These are phyloP conservation scores for Chlorella sp. DNA, from an alignment of 139 green algal species.

Conservation along the genomic window DNA sequence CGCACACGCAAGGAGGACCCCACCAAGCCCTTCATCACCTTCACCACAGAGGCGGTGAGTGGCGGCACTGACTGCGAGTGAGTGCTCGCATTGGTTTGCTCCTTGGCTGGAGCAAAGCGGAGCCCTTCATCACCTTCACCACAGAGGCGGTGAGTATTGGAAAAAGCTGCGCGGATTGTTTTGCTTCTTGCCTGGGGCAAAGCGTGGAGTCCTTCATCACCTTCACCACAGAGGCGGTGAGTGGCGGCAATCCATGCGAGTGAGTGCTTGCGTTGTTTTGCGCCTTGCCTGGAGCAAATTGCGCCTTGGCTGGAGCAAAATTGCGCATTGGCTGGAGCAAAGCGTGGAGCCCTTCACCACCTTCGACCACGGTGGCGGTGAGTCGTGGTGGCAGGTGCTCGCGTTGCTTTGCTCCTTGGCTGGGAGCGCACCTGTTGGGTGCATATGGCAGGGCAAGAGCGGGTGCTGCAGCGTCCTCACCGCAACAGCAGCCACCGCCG, in stretches of 20 bases:
- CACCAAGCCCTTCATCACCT: slow-evolving; percentile 18
- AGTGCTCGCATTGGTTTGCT: not conserved
- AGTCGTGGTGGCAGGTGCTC: not conserved
- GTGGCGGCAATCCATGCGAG: not conserved
- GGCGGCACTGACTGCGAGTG: not conserved
- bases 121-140: not conserved
- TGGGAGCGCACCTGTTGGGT: too few species aligned
- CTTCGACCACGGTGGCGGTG: too few species aligned
- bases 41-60: slow-evolving; percentile 15
- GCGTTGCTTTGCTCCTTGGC: too few species aligned
- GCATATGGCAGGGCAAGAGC: too few species aligned
- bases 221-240: not conserved
- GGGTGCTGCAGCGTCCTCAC: too few species aligned
- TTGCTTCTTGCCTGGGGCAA: not conserved
- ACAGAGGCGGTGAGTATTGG: not conserved
- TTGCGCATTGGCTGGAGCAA: too few species aligned
- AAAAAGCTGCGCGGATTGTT: not conserved
- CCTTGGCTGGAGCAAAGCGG: not conserved
- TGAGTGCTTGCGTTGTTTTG: too few species aligned
- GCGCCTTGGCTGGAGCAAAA: too few species aligned
- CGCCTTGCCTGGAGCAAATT: too few species aligned
- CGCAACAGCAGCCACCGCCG: too few species aligned
- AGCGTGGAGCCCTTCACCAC: too few species aligned
- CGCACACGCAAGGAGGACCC: slow-evolving; percentile 8
- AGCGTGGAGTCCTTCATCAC: not conserved